Conservation (phyloP, 192 early-diverging fungal species). For the Dissophora ornata region DNA sequence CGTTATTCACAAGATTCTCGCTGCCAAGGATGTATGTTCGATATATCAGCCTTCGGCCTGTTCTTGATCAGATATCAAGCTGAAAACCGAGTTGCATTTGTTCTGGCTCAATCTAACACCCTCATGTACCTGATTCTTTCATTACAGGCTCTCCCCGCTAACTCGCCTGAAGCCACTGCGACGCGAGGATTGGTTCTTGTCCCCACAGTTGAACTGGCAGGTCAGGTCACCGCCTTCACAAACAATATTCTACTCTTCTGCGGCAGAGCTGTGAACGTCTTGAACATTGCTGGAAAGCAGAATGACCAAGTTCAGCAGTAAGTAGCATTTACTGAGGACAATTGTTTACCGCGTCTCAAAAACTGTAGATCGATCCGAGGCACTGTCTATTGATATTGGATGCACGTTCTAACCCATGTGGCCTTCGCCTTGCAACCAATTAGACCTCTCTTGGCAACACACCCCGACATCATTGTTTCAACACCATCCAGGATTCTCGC, state of each 20-base stretch:
- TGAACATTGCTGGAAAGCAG: slow-evolving; percentile 74
- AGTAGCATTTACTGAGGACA: slow-evolving; percentile 6
- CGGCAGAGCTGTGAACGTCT: slow-evolving; percentile 67
- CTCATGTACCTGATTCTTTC: not conserved
- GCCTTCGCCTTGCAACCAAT: not conserved
- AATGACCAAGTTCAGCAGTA: slow-evolving; percentile 67
- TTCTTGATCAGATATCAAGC: too few relatives aligned
- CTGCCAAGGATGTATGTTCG: slow-evolving; percentile 68
- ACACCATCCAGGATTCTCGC: slow-evolving; percentile 87
- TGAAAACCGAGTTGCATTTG: too few relatives aligned
- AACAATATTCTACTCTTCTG: slow-evolving; percentile 81
- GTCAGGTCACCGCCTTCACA: slow-evolving; percentile 86
- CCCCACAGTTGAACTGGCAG: slow-evolving; percentile 95
- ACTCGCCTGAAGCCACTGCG: slow-evolving; percentile 46
- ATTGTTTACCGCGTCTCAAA: not conserved
- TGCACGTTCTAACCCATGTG: not conserved
- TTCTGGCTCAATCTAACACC: too few relatives aligned
- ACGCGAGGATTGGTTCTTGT: slow-evolving; percentile 84
- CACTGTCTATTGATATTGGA: not conserved
- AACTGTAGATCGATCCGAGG: not conserved
- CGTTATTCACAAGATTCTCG: slow-evolving; percentile 90
- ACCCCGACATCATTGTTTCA: slow-evolving; percentile 88
- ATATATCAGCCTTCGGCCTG: too few relatives aligned
- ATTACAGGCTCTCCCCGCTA: slow-evolving; percentile 47
- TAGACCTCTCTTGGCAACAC: slow-evolving; percentile 83